phyloP scores from a whole-genome alignment of 2,329 filamentous ascomycete genomes.

The Chaetomiaceae sp. region DNA sequence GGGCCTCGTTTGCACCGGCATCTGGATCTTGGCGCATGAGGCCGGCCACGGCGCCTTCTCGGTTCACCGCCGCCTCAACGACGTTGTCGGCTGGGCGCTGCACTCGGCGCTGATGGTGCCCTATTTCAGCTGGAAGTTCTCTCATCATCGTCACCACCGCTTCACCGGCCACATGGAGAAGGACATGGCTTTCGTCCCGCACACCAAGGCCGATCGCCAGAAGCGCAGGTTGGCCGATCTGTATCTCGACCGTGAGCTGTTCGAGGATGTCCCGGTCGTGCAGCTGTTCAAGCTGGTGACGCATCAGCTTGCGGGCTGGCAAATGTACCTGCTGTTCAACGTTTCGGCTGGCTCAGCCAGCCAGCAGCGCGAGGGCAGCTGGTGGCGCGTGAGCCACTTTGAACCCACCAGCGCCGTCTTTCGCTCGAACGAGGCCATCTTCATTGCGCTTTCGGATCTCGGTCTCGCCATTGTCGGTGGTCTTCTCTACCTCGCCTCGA shows the following conservation, averaged over 20 bases:
- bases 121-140: slow-evolving; percentile 70
- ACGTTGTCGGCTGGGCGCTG: slow-evolving; percentile 58
- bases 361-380: slow-evolving; percentile 42
- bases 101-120: slow-evolving; percentile 65
- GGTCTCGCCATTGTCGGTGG: slow-evolving; percentile 51
- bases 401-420: slow-evolving; percentile 59
- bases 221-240: slow-evolving; percentile 36
- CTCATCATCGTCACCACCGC: slow-evolving; percentile 65
- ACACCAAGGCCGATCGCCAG: slow-evolving; percentile 38
- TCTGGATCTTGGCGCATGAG: slow-evolving; percentile 70
- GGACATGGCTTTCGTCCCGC: slow-evolving; percentile 62
- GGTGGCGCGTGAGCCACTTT: slow-evolving; percentile 53
- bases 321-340: slow-evolving; percentile 60
- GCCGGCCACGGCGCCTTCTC: slow-evolving; percentile 67
- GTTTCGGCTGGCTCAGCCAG: slow-evolving; percentile 46
- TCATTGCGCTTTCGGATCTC: slow-evolving; percentile 56
- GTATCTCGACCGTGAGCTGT: slow-evolving; percentile 47
- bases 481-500: slow-evolving; percentile 48
- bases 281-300: slow-evolving; percentile 50
- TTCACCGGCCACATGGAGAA: slow-evolving; percentile 64
- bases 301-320: slow-evolving; percentile 64
- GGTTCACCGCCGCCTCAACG: slow-evolving; percentile 52
- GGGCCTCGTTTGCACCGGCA: slow-evolving; percentile 61
- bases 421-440: slow-evolving; percentile 51
- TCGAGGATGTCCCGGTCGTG: slow-evolving; percentile 60